A percentile compares a stretch with the other conserved stretches of the same genome.
Conservation (phyloP, 768 basidiomycete species). For the Royoungia palumana region DNA sequence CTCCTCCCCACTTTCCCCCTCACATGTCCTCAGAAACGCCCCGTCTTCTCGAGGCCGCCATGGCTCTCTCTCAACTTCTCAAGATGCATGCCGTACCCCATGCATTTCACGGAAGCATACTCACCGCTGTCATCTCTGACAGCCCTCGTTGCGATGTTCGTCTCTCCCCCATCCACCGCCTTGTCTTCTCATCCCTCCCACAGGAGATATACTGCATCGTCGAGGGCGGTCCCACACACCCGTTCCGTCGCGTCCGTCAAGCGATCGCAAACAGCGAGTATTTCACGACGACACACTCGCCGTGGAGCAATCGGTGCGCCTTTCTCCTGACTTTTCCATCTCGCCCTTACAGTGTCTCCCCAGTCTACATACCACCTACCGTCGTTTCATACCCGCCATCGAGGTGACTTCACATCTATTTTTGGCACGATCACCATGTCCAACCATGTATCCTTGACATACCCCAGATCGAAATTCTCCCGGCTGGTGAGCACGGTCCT, state of each 20-base stretch:
- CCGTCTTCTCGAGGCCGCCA: constrained; percentile 75
- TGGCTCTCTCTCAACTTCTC: constrained; percentile 67
- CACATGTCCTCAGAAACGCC: constrained; percentile 62
- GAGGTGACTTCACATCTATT: constrained; percentile 45
- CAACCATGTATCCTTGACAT: constrained; percentile 1
- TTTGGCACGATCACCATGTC: constrained; percentile 6
- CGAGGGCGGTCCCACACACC: constrained; percentile 67
- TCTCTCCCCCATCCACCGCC: constrained; percentile 12
- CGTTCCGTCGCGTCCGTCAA: constrained; percentile 78
- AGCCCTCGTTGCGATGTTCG: constrained; percentile 62
- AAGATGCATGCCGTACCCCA: constrained; percentile 59
- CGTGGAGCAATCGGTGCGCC: constrained; percentile 81
- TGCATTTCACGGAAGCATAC: constrained; percentile 75
- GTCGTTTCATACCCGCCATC: constrained; percentile 70
- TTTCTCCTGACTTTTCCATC: background rate
- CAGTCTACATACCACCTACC: constrained; percentile 75
- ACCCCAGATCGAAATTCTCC: constrained; percentile 73
- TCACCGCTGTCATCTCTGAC: constrained; percentile 68
- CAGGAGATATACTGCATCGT: constrained; percentile 87
- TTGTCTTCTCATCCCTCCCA: constrained; percentile 7
- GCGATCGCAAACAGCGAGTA: constrained; percentile 62
- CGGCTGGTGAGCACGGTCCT: constrained; percentile 79
- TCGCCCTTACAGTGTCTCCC: constrained; percentile 12
- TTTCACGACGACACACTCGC: constrained; percentile 65
- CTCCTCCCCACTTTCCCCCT: constrained; percentile 26